Evolutionary conservation across 441 rosid species (phyloP), one percentile per base, ranked within the genome.

Genomic region (Viola pubescens): DNA sequence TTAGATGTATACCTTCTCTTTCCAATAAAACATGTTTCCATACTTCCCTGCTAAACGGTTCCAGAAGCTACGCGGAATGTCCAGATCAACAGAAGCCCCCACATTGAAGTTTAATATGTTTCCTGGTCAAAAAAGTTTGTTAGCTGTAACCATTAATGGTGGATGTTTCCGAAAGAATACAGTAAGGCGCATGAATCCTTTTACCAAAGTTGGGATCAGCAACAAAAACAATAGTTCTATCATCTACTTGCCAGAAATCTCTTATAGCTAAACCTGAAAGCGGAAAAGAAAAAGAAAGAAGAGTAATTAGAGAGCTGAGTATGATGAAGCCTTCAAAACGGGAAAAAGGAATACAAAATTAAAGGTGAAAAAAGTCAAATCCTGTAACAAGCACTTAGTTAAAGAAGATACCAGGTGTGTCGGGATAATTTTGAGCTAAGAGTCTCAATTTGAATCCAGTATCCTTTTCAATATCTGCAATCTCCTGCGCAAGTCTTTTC

Each of bases 181-280:
- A 3, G 58, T 55, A 51, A 37, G 37, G 48, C 26, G 43, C 52
- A 42, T 26, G 38, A 56, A 51, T 66, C 34, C 13, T 68, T 19
- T 70, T 81, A 92, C 98, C 97, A 66, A 92, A 92, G 58, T 88
- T 85, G 7, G 94, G 95, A 66, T 92, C 97, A 52, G 95, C 89
- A n/a, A 92, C 95, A 64, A 92, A 92, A 49, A 89, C 90, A 48
- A 87, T 73, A 4, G 98, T 92, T 65, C 70, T 75, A 76, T 89
- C 97, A 73, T 89, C 98, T 48, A 92, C 91, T 57, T 79, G 78
- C 94, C 98, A 88, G 50, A 77, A 87, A 52, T 88, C 95, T 70
- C 72, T 82, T 65, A 85, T 75, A 43, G 98, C 98, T 74, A 89
- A 61, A 41, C 98, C 98, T 83, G 80, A 48, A n/a, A n/a, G n/a